Evolutionary conservation across 106 monocot species (phyloP), one percentile per base, ranked within the genome.

Genomic region (Xerophyta viscosa): DNA sequence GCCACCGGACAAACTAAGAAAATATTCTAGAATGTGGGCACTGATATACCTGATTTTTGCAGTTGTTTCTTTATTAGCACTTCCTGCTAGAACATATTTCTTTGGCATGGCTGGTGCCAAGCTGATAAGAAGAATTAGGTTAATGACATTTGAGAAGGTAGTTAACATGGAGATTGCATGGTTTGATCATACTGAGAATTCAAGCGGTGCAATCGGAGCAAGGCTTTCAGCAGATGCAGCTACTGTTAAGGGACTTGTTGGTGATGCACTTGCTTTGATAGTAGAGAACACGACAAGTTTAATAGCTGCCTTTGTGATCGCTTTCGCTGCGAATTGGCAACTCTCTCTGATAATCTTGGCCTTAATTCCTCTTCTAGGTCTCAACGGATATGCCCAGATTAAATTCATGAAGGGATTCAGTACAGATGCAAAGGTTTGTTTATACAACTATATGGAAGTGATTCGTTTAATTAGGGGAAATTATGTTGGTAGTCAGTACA

Each of bases 111-210:
- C 83, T 31, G 83, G 82, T 2, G 63, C 68, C 12, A 71, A 59
- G 31, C 62, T 82, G 57, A 77, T 82, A n/a, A 72, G 44, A 59
- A 68, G 76, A 60, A 77, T 82, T 41, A 64, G 82, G 50, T 48
- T 69, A 26, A 82, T 82, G 82, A 72, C 72, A 54, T 82, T 82
- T 69, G 55, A 77, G 60, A 82, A 82, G 56, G 77, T 68, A 36
- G 47, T 77, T 29, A 58, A 77, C 29, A 82, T 82, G 82, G 82
- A 82, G 49, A 67, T 82, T 26, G 72, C 41, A 27, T 82, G 82
- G 82, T 82, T 82, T 57, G 82, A 82, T 43, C 46, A 72, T 8
- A 44, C 64, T 20, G 68, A 70, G 12, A 82, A 82, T 52, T 72
- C 82, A 22, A 77, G 76, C 37, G 82, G 82, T 31, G 82, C 77